Percentiles rank a stretch among this genome's conserved stretches.
These are phyloP conservation scores for Gyromitra esculenta DNA, from an alignment of 2,329 filamentous ascomycete genomes.

Conservation along the genomic window DNA sequence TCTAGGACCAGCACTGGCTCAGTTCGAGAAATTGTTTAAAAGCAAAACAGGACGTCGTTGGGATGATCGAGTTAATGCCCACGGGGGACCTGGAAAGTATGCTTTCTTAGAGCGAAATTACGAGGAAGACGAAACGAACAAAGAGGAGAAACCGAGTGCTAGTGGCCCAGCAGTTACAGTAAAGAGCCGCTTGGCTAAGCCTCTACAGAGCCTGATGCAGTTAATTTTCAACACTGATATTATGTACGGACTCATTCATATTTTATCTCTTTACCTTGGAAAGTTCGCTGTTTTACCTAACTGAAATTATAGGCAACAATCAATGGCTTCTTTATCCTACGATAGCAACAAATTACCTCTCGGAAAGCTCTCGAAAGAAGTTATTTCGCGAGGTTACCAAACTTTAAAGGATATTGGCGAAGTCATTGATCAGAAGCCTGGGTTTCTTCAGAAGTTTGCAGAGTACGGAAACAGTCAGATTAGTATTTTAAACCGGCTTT, in stretches of 20 bases:
- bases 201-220: slow-evolving; percentile 75
- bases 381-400: slow-evolving; percentile 78
- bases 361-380: slow-evolving; percentile 83
- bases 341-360: slow-evolving; percentile 80
- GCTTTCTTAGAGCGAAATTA: slow-evolving; percentile 78
- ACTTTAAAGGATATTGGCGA: slow-evolving; percentile 78
- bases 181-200: slow-evolving; percentile 67
- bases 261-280: neutral
- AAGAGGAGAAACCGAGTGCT: slow-evolving; percentile 42
- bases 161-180: neutral
- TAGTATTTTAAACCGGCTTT: slow-evolving; percentile 63
- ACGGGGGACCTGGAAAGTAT: slow-evolving; percentile 74
- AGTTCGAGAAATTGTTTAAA: slow-evolving; percentile 72
- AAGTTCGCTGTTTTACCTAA: slow-evolving; percentile 1
- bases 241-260: slow-evolving; percentile 67
- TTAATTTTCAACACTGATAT: slow-evolving; percentile 84
- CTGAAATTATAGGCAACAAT: slow-evolving; percentile 53
- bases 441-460: slow-evolving; percentile 54
- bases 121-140: slow-evolving; percentile 57
- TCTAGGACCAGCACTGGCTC: slow-evolving; percentile 63
- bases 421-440: slow-evolving; percentile 67
- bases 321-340: slow-evolving; percentile 75
- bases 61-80: slow-evolving; percentile 66
- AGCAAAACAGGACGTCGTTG: slow-evolving; percentile 70
- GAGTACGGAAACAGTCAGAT: slow-evolving; percentile 62